Conservation (phyloP, 768 basidiomycete genomes). For the Mrakia blollopis region DNA sequence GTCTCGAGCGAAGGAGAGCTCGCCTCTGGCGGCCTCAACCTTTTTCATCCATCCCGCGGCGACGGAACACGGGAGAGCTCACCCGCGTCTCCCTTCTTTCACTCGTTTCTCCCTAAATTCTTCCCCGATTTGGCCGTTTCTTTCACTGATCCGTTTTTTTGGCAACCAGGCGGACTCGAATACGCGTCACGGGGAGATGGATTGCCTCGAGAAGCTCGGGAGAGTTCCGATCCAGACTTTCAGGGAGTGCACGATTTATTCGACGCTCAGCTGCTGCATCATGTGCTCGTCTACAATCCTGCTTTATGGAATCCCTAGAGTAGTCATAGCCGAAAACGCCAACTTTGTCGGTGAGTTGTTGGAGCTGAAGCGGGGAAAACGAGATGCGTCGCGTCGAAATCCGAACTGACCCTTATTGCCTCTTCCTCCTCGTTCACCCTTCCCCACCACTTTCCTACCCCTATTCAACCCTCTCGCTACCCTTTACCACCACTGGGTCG, state of each 20-base stretch:
- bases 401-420: neutral
- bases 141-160: too few species aligned
- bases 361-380: neutral
- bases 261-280: slow-evolving; percentile 17
- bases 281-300: slow-evolving; percentile 18
- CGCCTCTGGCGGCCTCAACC: too few species aligned
- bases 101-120: too few species aligned
- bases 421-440: neutral
- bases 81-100: neutral
- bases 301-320: slow-evolving; percentile 4
- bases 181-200: slow-evolving; percentile 30
- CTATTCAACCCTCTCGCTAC: neutral
- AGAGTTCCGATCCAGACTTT: neutral
- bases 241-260: slow-evolving; percentile 26
- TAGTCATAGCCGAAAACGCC: slow-evolving; percentile 32
- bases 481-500: neutral
- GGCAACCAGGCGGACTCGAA: slow-evolving; percentile 7
- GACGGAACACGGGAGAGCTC: too few species aligned
- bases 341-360: slow-evolving; percentile 19
- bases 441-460: neutral
- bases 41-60: too few species aligned
- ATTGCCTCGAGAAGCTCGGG: slow-evolving; percentile 29
- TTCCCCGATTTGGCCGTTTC: too few species aligned
- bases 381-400: neutral
- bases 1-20: too few species aligned